phyloP scores from a whole-genome alignment of 495 filamentous ascomycete genomes.

The Penicillium robsamsonii region DNA sequence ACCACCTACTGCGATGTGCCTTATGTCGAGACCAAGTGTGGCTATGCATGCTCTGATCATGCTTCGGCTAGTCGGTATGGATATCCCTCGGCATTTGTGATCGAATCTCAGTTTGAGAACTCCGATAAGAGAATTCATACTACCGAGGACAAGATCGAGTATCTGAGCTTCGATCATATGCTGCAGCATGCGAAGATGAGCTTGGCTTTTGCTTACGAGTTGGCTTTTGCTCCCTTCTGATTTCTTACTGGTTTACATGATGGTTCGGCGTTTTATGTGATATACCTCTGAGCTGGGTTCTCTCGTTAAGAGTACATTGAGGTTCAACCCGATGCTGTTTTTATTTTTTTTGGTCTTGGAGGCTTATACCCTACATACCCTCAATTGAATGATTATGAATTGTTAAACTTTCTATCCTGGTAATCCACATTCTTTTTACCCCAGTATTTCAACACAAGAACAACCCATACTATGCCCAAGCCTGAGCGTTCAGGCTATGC shows the following conservation, averaged over 20 bases:
- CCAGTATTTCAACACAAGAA: neutral
- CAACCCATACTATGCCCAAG: neutral
- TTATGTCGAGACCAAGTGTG: constrained; percentile 88
- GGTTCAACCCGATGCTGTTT: neutral
- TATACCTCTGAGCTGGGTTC: constrained; percentile 18
- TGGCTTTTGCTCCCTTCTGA: constrained; percentile 54
- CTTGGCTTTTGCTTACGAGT: constrained; percentile 83
- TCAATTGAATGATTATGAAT: neutral
- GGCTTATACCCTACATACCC: constrained; percentile 6
- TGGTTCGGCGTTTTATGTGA: constrained; percentile 19
- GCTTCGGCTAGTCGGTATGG: constrained; percentile 94
- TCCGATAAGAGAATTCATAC: constrained; percentile 88
- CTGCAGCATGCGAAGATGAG: constrained; percentile 93
- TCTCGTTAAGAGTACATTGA: constrained; percentile 8
- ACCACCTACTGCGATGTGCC: constrained; percentile 88
- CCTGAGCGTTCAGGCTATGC: neutral
- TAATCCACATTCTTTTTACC: neutral
- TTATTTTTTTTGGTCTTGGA: neutral
- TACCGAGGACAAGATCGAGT: constrained; percentile 82
- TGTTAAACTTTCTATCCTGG: neutral
- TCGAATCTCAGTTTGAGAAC: constrained; percentile 84
- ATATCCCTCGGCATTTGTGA: constrained; percentile 93
- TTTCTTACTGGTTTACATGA: constrained; percentile 5
- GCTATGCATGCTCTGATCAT: constrained; percentile 96
- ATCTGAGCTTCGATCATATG: constrained; percentile 96